phyloP scores from a whole-genome alignment of 495 filamentous ascomycete species.

The Astrothelium macrocarpum region DNA sequence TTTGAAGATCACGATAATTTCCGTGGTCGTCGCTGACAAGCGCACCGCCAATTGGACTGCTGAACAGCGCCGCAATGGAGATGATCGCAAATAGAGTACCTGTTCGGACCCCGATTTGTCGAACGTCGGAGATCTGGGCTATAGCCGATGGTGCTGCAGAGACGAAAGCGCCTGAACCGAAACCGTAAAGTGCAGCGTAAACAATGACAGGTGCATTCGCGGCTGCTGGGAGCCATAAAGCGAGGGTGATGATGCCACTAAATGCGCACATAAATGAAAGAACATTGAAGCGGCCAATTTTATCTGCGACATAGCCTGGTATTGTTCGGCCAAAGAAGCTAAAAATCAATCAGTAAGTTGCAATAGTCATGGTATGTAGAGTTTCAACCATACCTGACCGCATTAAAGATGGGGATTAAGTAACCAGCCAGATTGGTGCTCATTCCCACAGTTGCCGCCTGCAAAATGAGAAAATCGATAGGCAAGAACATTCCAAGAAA shows the following conservation, averaged over 20 bases:
- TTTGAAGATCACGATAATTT: constrained; percentile 48
- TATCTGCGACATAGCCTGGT: constrained; percentile 63
- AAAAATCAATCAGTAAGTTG: constrained; percentile 10
- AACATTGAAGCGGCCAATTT: constrained; percentile 62
- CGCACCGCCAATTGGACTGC: constrained; percentile 64
- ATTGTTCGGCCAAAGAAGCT: constrained; percentile 65
- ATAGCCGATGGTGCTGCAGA: constrained; percentile 52
- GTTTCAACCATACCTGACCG: constrained; percentile 42
- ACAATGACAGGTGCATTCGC: constrained; percentile 53
- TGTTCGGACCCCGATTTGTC: constrained; percentile 63
- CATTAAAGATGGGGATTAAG: constrained; percentile 63
- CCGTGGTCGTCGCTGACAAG: constrained; percentile 48
- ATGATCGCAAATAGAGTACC: constrained; percentile 56
- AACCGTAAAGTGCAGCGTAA: constrained; percentile 60
- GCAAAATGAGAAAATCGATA: constrained; percentile 58
- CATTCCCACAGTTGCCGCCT: constrained; percentile 53
- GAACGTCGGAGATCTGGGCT: constrained; percentile 62
- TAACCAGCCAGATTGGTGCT: constrained; percentile 48
- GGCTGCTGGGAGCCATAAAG: constrained; percentile 56
- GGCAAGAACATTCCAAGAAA: constrained; percentile 45
- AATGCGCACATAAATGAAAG: constrained; percentile 54
- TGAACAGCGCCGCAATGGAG: constrained; percentile 55
- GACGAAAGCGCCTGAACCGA: constrained; percentile 63
- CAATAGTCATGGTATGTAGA: constrained; percentile 12
- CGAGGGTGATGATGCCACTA: constrained; percentile 55